These are phyloP conservation scores for Parathielavia hyrcaniae DNA, from an alignment of 495 filamentous ascomycete species.

Conservation along the genomic window DNA sequence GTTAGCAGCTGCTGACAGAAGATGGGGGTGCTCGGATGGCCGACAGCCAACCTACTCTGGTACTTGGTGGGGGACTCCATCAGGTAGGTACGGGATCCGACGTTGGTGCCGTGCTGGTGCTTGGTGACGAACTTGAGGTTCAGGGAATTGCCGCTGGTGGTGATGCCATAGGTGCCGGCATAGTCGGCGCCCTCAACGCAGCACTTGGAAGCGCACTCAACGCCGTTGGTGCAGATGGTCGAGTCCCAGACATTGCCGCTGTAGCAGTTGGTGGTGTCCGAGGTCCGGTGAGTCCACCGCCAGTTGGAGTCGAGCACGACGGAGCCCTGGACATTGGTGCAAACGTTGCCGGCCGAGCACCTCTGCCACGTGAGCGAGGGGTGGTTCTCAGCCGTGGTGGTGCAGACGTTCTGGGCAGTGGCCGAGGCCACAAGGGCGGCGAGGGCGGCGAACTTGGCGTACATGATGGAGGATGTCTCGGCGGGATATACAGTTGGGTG, in stretches of 20 bases:
- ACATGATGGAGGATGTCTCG: constrained; percentile 22
- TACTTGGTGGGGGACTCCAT: constrained; percentile 49
- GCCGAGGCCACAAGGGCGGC: constrained; percentile 42
- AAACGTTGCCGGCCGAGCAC: constrained; percentile 49
- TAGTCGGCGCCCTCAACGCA: constrained; percentile 48
- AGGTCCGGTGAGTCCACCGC: constrained; percentile 44
- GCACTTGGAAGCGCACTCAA: constrained; percentile 41
- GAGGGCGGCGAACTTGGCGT: constrained; percentile 32
- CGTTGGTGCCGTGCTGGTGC: constrained; percentile 43
- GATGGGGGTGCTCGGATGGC: background rate
- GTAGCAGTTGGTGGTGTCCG: constrained; percentile 45
- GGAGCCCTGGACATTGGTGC: constrained; percentile 37
- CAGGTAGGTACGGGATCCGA: constrained; percentile 51
- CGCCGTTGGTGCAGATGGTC: constrained; percentile 34
- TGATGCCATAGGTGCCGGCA: constrained; percentile 43
- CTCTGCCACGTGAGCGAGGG: constrained; percentile 53
- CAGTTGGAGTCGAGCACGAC: constrained; percentile 49
- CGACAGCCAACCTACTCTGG: constrained; percentile 35
- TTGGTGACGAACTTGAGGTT: constrained; percentile 54
- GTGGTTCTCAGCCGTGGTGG: constrained; percentile 50
- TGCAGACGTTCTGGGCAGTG: constrained; percentile 53
- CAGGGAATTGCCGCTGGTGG: constrained; percentile 44
- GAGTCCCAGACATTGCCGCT: constrained; percentile 45
- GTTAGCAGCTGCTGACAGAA: background rate
- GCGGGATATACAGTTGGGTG: constrained; percentile 20